Evolutionary conservation across 441 rosid genomes (phyloP), one percentile per base, ranked within the genome.

Genomic region (Dalechampia spathulata): DNA sequence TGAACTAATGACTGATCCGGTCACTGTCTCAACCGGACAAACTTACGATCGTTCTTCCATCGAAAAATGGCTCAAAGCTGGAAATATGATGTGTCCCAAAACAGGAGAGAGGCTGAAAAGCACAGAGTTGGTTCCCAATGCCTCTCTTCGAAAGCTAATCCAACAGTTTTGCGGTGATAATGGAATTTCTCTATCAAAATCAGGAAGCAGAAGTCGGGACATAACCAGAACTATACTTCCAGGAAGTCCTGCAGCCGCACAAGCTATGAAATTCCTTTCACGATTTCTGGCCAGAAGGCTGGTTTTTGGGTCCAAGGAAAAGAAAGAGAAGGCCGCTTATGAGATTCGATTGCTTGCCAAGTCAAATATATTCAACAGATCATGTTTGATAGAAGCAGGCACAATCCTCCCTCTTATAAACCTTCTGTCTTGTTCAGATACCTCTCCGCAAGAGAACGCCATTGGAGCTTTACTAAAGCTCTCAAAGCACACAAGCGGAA

Each of bases 1-100:
- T 5, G 92, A 89, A 57, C 72, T 89, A 15, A 86, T 89, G 95
- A 72, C 66, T 19, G 93, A 86, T 72, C 97, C 95, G 0, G 90
- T 84, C 17, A 78, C 85, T 2, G 70, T 84, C 22, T 71, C 81
- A 3, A 89, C 95, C 0, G 97, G 97, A 15, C 95, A 89, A 53
- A 86, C 92, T 4, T 89, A 89, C 37, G 92, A 89, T 55, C 88
- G 95, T 36, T 71, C 79, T 59, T 89, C 97, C 13, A 89, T 89
- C 42, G 71, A 73, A 5, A 81, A 77, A 70, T 86, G 95, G 97
- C 71, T 89, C 44, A 73, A 82, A 66, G 76, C 88, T 39, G 95
- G 95, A 30, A 82, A 86, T 44, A 22, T 47, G n/a, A 68, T 58
- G 19, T 89, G 97, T 72, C 97, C 97, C 17, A 86, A 80, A 69